A percentile compares a stretch with the other conserved stretches of the same genome.
Evolutionary conservation across 768 basidiomycete species (phyloP).

Genomic region (Naganishia vaughanmartiniae): DNA sequence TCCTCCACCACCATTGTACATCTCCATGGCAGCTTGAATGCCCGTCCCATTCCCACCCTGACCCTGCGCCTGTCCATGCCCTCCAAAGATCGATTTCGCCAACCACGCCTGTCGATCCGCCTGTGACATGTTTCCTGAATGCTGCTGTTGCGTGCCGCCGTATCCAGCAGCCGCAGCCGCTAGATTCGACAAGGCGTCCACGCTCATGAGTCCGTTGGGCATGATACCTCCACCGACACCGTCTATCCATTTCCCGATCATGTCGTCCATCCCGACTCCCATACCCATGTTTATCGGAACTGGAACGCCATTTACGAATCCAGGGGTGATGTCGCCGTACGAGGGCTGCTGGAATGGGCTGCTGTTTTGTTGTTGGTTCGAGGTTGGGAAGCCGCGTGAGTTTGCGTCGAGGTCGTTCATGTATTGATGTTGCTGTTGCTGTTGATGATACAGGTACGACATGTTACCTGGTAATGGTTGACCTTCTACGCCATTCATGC

Average conservation of each 20-base stretch:
- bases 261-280: constrained; percentile 21
- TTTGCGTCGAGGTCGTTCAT: constrained; percentile 7
- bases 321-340: not conserved
- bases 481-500: not conserved
- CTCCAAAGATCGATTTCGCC: constrained; percentile 18
- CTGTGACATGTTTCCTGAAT: constrained; percentile 13
- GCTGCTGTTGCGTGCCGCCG: not conserved
- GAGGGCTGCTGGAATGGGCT: constrained; percentile 19
- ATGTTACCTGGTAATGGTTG: not conserved
- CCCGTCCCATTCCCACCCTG: not conserved
- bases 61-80: not conserved
- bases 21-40: constrained; percentile 13
- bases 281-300: not conserved
- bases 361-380: not conserved
- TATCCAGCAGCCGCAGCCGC: constrained; percentile 14
- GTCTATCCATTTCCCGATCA: constrained; percentile 22
- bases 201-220: constrained; percentile 1
- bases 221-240: constrained; percentile 9
- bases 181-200: constrained; percentile 4
- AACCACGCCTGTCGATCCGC: constrained; percentile 21
- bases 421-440: constrained; percentile 15
- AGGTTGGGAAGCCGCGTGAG: not conserved
- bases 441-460: constrained; percentile 9
- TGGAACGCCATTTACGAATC: not conserved
- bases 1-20: not conserved